Conservation (phyloP, 2,329 filamentous ascomycete genomes). For the Cladorrhinum sp. region DNA sequence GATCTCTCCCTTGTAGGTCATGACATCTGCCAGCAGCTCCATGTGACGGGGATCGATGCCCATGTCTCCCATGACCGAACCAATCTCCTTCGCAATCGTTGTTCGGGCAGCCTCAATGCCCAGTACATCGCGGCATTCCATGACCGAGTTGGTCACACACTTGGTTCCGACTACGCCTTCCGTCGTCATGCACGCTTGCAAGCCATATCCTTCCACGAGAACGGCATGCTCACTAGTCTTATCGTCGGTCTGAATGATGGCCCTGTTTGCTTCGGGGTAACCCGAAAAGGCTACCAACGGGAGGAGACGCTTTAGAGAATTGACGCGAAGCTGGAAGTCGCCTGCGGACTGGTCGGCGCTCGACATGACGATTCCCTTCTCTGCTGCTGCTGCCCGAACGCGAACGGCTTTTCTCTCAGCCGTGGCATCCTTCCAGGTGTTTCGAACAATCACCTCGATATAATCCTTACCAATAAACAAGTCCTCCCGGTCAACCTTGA, state of each 20-base stretch:
- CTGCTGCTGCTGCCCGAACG: constrained; percentile 43
- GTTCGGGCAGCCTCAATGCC: constrained; percentile 91
- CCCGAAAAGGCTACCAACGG: constrained; percentile 85
- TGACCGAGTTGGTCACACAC: constrained; percentile 78
- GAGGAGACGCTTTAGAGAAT: constrained; percentile 77
- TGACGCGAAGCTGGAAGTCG: constrained; percentile 73
- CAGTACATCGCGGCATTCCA: constrained; percentile 82
- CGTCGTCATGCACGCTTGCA: constrained; percentile 87
- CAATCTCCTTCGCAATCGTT: constrained; percentile 88
- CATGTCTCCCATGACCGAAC: constrained; percentile 87
- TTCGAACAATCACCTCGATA: constrained; percentile 70
- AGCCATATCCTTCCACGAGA: constrained; percentile 90
- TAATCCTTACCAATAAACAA: constrained; percentile 59
- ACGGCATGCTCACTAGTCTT: constrained; percentile 67
- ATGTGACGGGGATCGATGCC: constrained; percentile 96
- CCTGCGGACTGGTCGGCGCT: constrained; percentile 49
- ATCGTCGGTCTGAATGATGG: constrained; percentile 76
- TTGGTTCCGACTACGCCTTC: constrained; percentile 79
- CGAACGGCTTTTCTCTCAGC: constrained; percentile 46
- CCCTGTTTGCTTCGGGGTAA: constrained; percentile 79
- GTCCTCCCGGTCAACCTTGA: constrained; percentile 69
- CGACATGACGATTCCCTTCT: constrained; percentile 37
- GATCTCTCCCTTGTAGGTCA: constrained; percentile 98
- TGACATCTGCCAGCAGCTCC: constrained; percentile 93
- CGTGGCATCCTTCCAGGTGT: constrained; percentile 48